Conservation (phyloP, 2,329 filamentous ascomycete species). For the Stromatinia cepivora region DNA sequence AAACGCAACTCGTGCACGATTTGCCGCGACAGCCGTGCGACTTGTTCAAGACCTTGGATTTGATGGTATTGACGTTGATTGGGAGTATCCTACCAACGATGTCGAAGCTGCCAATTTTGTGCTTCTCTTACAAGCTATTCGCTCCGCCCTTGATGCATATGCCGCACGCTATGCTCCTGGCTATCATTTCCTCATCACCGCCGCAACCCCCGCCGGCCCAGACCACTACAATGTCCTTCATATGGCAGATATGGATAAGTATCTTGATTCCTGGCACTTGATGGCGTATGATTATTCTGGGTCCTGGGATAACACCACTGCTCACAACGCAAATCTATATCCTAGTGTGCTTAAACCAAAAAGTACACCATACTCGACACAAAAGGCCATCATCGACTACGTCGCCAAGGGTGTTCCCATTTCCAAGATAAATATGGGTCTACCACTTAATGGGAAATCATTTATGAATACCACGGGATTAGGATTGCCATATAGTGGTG, state of each 20-base stretch:
- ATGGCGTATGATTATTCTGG: conserved; percentile 76
- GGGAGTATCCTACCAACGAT: conserved; percentile 35
- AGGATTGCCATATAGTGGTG: conserved; percentile 61
- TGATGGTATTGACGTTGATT: conserved; percentile 49
- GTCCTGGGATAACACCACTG: conserved; percentile 62
- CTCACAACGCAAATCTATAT: conserved; percentile 73
- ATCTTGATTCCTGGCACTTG: conserved; percentile 58
- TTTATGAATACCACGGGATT: conserved; percentile 67
- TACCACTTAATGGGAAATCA: conserved; percentile 77
- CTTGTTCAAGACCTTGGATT: conserved; percentile 73
- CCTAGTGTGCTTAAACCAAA: conserved; percentile 52
- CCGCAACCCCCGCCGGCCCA: conserved; percentile 53
- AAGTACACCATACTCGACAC: conserved; percentile 69
- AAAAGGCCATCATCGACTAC: conserved; percentile 66
- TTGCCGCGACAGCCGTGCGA: conserved; percentile 67
- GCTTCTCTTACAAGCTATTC: conserved; percentile 38
- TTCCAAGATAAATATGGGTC: conserved; percentile 71
- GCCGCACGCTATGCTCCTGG: conserved; percentile 46
- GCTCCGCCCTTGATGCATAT: conserved; percentile 51
- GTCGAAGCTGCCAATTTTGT: conserved; percentile 39
- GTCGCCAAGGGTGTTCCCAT: conserved; percentile 59
- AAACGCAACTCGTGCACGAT: conserved; percentile 58
- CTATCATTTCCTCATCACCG: conserved; percentile 56
- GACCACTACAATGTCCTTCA: conserved; percentile 50
- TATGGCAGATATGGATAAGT: conserved; percentile 48